Conservation (phyloP, 2,329 filamentous ascomycete genomes). For the Ambrosiella cleistominuta region DNA sequence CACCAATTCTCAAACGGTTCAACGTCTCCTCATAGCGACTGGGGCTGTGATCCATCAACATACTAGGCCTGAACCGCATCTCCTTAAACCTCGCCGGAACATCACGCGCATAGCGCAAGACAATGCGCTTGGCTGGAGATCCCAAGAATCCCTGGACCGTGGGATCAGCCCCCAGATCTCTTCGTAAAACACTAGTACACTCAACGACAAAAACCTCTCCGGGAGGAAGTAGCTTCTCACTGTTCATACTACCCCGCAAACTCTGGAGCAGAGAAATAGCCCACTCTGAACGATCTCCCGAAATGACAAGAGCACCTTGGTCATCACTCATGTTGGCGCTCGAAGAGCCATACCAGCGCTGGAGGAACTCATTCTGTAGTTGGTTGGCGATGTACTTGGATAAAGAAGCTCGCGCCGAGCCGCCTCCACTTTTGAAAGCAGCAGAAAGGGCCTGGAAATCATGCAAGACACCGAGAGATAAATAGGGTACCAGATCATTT, state of each 20-base stretch:
- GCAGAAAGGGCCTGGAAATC: conserved; percentile 57
- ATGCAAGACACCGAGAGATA: conserved; percentile 56
- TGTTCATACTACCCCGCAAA: conserved; percentile 49
- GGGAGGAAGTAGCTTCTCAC: conserved; percentile 52
- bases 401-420: conserved; percentile 48
- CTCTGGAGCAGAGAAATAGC: conserved; percentile 48
- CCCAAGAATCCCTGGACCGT: conserved; percentile 35
- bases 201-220: conserved; percentile 62
- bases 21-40: conserved; percentile 55
- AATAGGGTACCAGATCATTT: conserved; percentile 53
- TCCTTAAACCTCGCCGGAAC: conserved; percentile 55
- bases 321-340: conserved; percentile 16
- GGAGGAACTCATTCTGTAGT: conserved; percentile 41
- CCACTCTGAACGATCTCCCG: conserved; percentile 37
- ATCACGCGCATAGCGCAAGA: conserved; percentile 53
- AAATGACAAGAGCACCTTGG: conserved; percentile 28
- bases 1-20: conserved; percentile 36
- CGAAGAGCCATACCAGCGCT: conserved; percentile 40
- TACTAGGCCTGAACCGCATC: conserved; percentile 51
- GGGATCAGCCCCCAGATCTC: conserved; percentile 26
- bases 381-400: conserved; percentile 48
- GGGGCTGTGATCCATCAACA: conserved; percentile 62
- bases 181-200: conserved; percentile 46
- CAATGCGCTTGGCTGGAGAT: conserved; percentile 47
- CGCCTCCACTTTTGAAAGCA: conserved; percentile 55